A percentile compares a stretch with the other conserved stretches of the same genome.
Evolutionary conservation across 2,329 filamentous ascomycete species (phyloP).

Genomic region (Penicillium sclerotigenum): DNA sequence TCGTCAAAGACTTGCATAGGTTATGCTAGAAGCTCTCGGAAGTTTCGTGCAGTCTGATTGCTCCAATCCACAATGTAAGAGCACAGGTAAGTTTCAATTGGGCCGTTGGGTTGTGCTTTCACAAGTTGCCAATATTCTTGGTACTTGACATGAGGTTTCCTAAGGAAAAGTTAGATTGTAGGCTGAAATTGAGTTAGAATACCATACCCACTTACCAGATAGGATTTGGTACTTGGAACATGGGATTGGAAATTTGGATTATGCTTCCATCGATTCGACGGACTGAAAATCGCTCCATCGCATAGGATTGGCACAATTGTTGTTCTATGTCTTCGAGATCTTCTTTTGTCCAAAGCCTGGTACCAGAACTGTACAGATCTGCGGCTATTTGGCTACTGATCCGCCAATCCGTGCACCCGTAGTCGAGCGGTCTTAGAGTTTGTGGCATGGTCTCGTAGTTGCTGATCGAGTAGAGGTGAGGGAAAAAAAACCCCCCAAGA

Average conservation of each 20-base stretch:
- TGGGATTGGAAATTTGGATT: slow-evolving; percentile 20
- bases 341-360: slow-evolving; percentile 19
- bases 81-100: slow-evolving; percentile 19
- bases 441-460: slow-evolving; percentile 18
- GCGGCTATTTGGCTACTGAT: slow-evolving; percentile 21
- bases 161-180: slow-evolving; percentile 15
- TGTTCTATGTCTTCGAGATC: slow-evolving; percentile 21
- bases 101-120: slow-evolving; percentile 16
- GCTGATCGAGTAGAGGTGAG: too few species aligned
- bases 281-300: slow-evolving; percentile 18
- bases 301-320: slow-evolving; percentile 19
- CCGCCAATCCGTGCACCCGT: slow-evolving; percentile 19
- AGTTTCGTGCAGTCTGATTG: slow-evolving; percentile 19
- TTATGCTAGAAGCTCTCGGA: slow-evolving; percentile 20
- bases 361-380: slow-evolving; percentile 21
- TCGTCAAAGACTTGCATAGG: slow-evolving; percentile 20
- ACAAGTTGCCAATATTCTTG: slow-evolving; percentile 23
- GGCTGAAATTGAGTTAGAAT: slow-evolving; percentile 9
- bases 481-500: too few species aligned
- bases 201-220: slow-evolving; percentile 20
- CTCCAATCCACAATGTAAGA: slow-evolving; percentile 24
- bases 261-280: slow-evolving; percentile 21
- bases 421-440: slow-evolving; percentile 15
- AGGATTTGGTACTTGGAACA: slow-evolving; percentile 22
- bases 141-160: slow-evolving; percentile 21